phyloP scores from a whole-genome alignment of 1,139 yeast species.

The Pichia sp. region DNA sequence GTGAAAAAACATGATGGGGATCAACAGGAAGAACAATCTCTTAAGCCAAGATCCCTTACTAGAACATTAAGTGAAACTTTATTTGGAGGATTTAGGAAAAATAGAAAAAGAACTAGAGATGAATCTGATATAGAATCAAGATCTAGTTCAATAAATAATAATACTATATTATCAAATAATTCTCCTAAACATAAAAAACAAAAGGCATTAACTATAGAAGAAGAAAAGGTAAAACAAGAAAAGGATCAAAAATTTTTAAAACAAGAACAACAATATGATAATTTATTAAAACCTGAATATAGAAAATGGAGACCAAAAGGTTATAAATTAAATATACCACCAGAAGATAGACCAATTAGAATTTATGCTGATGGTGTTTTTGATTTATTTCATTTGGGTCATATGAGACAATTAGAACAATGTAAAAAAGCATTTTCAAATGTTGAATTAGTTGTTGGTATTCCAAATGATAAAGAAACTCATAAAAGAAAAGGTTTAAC shows the following conservation, averaged over 20 bases:
- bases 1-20: no score
- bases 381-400: slow-evolving; percentile 93
- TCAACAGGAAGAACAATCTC: not conserved
- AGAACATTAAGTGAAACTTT: slow-evolving; percentile 13
- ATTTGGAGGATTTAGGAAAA: slow-evolving; percentile 9
- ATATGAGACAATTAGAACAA: slow-evolving; percentile 95
- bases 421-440: slow-evolving; percentile 89
- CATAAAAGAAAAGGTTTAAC: slow-evolving; percentile 92
- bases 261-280: slow-evolving; percentile 26
- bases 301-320: slow-evolving; percentile 71
- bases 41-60: slow-evolving; percentile 8
- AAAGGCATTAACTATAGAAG: slow-evolving; percentile 7
- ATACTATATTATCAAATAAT: not conserved
- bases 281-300: slow-evolving; percentile 46
- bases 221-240: slow-evolving; percentile 10
- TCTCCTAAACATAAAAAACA: not conserved
- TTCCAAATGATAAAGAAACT: slow-evolving; percentile 85
- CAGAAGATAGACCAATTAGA: slow-evolving; percentile 78
- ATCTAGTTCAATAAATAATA: slow-evolving; percentile 1
- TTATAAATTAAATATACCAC: slow-evolving; percentile 70
- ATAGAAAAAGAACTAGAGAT: slow-evolving; percentile 8
- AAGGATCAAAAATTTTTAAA: slow-evolving; percentile 14
- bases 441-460: slow-evolving; percentile 80
- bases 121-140: slow-evolving; percentile 8
- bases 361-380: slow-evolving; percentile 97